Percentiles rank a stretch among this genome's conserved stretches.
Evolutionary conservation across 2,329 filamentous ascomycete species (phyloP).

Genomic region (Penicillium sp.): DNA sequence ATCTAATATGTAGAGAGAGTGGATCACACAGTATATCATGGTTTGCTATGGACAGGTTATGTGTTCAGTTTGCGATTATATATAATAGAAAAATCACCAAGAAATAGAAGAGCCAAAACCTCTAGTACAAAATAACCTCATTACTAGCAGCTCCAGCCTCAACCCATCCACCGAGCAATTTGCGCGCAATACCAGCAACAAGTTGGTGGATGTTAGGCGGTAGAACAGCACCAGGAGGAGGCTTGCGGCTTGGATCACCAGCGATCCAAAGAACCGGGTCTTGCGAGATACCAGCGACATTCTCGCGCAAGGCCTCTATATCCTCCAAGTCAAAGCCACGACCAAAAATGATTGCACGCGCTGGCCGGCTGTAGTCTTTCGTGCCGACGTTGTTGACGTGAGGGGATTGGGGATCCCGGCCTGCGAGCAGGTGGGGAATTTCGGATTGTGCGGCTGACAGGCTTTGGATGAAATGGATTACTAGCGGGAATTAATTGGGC

Average conservation of each 20-base stretch:
- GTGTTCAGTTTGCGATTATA: no score
- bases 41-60: background rate
- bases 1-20: background rate
- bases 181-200: slow-evolving; percentile 13
- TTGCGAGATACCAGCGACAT: background rate
- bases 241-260: slow-evolving; percentile 10
- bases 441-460: slow-evolving; percentile 15
- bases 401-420: slow-evolving; percentile 16
- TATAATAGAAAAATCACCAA: background rate
- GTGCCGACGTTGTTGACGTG: slow-evolving; percentile 20
- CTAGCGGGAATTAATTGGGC: slow-evolving; percentile 3
- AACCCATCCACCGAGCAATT: slow-evolving; percentile 14
- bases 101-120: background rate
- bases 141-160: slow-evolving; percentile 13
- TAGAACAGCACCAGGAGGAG: slow-evolving; percentile 4
- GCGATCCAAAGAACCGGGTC: slow-evolving; percentile 12
- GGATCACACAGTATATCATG: background rate
- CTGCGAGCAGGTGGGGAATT: slow-evolving; percentile 19
- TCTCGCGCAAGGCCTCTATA: slow-evolving; percentile 11
- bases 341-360: slow-evolving; percentile 24
- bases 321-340: slow-evolving; percentile 17
- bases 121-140: slow-evolving; percentile 13
- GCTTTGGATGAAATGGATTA: slow-evolving; percentile 20
- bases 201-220: slow-evolving; percentile 16
- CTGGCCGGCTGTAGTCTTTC: slow-evolving; percentile 19